Evolutionary conservation across 2,329 filamentous ascomycete genomes (phyloP), one percentile per base, ranked within the genome.

Genomic region (Colletotrichum brevisporum): DNA sequence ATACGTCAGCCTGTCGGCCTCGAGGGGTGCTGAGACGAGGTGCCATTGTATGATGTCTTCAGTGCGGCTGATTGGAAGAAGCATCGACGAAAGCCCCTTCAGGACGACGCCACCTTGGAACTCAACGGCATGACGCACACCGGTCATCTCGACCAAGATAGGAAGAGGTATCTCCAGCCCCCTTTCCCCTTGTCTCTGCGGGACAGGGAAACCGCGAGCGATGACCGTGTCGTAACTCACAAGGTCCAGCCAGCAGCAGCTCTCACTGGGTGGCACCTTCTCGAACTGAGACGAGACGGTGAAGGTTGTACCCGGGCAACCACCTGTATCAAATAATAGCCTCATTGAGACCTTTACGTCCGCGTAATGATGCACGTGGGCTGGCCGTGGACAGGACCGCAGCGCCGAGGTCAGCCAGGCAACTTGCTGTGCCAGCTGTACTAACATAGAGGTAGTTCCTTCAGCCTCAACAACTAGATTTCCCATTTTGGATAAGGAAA

Each of bases 21-120:
- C 15, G 5, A 13, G 24, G 9, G 10, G 10, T 2, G 48, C 12
- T 2, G 21, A 27, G 10, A 52, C 48, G 6, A 52, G 21, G 16
- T 52, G 48, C 48, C 48, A 52, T 16, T 52, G 48, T 12, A 52
- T 52, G 6, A 52, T 52, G 24, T 52, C 48, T 6, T 16, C 24
- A 16, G 24, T 27, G 24, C 48, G 48, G 21, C 48, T 52, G 24
- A 52, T 31, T 2, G 48, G 48, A 2, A 52, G 8, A 2, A 52
- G 48, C 48, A 52, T 52, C 16, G 48, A 26, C 12, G 24, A 26
- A 0, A 13, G 48, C 1, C 48, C 48, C 8, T 52, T 52, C 48
- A 52, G 31, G 24, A 52, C 48, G 4, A 52, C 21, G 15, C 48
- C 48, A 0, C 48, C 48, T 1, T 2, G 8, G 24, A 52, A 52